Conservation (phyloP, 768 basidiomycete genomes). For the Lactarius akahatsu region DNA sequence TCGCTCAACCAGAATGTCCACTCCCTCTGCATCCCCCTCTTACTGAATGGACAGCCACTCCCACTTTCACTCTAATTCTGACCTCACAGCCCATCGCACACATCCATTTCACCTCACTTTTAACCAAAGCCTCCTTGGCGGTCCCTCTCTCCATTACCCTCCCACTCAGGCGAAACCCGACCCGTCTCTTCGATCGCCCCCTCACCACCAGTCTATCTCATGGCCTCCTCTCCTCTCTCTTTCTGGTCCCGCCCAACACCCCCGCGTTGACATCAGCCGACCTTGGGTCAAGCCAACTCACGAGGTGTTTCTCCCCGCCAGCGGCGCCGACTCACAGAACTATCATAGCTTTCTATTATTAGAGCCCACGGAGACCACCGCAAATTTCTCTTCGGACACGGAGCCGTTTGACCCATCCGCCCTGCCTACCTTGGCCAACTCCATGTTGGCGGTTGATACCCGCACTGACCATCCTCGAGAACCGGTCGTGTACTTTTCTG, state of each 20-base stretch:
- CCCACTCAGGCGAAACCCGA: neutral
- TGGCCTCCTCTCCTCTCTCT: slow-evolving; percentile 13
- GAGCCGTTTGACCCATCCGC: slow-evolving; percentile 9
- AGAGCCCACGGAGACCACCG: neutral
- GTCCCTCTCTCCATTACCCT: slow-evolving; percentile 12
- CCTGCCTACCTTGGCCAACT: slow-evolving; percentile 7
- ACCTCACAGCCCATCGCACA: neutral
- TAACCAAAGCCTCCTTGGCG: slow-evolving; percentile 3
- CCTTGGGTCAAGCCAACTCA: slow-evolving; percentile 12
- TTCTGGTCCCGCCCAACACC: neutral
- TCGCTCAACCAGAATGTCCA: neutral
- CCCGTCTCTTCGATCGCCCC: slow-evolving; percentile 1
- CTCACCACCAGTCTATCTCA: slow-evolving; percentile 7
- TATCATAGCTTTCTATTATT: slow-evolving; percentile 12
- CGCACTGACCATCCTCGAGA: slow-evolving; percentile 14
- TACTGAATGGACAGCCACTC: neutral
- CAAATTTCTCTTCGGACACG: slow-evolving; percentile 11
- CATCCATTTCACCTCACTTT: slow-evolving; percentile 12
- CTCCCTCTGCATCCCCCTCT: neutral
- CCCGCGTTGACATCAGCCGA: neutral
- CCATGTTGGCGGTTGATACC: slow-evolving; percentile 11
- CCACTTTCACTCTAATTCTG: neutral
- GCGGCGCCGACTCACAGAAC: neutral
- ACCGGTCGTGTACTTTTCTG: slow-evolving; percentile 15
- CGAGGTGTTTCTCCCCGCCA: slow-evolving; percentile 8